Evolutionary conservation across 2,329 filamentous ascomycete genomes (phyloP).

Genomic region (Aspergillus caelatus): DNA sequence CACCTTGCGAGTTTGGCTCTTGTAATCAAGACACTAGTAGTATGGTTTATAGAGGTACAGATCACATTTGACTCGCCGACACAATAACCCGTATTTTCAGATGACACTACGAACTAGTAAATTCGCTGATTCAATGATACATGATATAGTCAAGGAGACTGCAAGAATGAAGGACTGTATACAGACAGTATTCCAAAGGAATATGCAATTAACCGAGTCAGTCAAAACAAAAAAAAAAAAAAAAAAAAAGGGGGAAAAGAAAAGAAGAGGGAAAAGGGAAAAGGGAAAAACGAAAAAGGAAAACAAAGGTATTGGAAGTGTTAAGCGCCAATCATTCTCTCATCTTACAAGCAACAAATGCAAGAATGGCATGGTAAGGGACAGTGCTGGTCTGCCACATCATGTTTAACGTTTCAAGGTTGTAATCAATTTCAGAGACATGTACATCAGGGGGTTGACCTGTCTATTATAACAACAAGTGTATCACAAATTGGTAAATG

Average conservation of each 20-base stretch:
- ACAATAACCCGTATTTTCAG: not conserved
- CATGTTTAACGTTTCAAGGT: not conserved
- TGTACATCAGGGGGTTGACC: not conserved
- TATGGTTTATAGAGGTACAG: not conserved
- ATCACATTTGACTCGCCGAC: not conserved
- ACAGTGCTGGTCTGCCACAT: conserved; percentile 3
- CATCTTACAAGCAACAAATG: not conserved
- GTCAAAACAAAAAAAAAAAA: not conserved
- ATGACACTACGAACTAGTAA: not conserved
- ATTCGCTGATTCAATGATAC: not conserved
- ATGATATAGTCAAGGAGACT: not conserved
- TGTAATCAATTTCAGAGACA: not conserved
- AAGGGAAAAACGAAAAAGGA: too few species aligned
- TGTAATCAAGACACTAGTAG: not conserved
- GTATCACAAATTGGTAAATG: not conserved
- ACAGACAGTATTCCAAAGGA: not conserved
- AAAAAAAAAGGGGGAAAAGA: too few species aligned
- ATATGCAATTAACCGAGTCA: not conserved
- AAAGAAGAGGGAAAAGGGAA: too few species aligned
- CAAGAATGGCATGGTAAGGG: not conserved
- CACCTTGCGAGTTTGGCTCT: not conserved
- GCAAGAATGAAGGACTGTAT: not conserved
- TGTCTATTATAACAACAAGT: not conserved
- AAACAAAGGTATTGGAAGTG: not conserved
- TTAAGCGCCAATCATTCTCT: not conserved